A percentile compares a stretch with the other conserved stretches of the same genome.
Evolutionary conservation across 2,329 filamentous ascomycete species (phyloP).

Genomic region (Botryotinia globosa): DNA sequence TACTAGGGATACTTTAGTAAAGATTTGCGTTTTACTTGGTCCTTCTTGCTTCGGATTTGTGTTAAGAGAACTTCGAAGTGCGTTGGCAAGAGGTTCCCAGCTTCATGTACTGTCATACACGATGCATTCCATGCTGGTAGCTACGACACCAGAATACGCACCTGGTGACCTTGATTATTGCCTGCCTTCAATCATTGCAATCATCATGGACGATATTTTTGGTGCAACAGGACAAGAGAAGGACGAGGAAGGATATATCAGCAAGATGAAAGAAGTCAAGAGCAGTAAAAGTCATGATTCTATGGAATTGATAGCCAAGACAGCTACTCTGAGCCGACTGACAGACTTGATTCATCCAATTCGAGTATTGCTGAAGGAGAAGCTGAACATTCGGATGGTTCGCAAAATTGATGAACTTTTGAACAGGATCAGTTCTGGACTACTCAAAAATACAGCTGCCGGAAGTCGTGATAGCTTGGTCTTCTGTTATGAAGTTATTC

Average conservation of each 20-base stretch:
- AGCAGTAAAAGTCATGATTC: slow-evolving; percentile 98
- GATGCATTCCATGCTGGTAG: slow-evolving; percentile 84
- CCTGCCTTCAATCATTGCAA: slow-evolving; percentile 68
- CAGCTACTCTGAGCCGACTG: slow-evolving; percentile 71
- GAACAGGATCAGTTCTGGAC: slow-evolving; percentile 75
- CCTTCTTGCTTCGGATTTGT: slow-evolving; percentile 85
- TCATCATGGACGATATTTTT: slow-evolving; percentile 98
- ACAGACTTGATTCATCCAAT: slow-evolving; percentile 75
- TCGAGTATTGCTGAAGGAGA: slow-evolving; percentile 75
- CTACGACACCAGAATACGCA: slow-evolving; percentile 66
- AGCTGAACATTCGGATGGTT: slow-evolving; percentile 76
- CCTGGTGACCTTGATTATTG: slow-evolving; percentile 91
- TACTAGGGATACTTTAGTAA: slow-evolving; percentile 80
- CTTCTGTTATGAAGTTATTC: slow-evolving; percentile 93
- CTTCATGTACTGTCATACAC: slow-evolving; percentile 94
- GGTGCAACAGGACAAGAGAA: slow-evolving; percentile 91
- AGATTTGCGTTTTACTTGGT: slow-evolving; percentile 78
- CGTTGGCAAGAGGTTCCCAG: slow-evolving; percentile 83
- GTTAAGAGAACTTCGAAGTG: slow-evolving; percentile 82
- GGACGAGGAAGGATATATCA: slow-evolving; percentile 92
- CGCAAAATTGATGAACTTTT: slow-evolving; percentile 90
- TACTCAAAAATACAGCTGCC: slow-evolving; percentile 77
- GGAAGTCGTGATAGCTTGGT: slow-evolving; percentile 80
- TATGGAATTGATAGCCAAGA: slow-evolving; percentile 87
- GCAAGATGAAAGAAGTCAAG: slow-evolving; percentile 95